phyloP scores from a whole-genome alignment of 371 early-diverging fungal genomes.

The Mortierella sp. region DNA sequence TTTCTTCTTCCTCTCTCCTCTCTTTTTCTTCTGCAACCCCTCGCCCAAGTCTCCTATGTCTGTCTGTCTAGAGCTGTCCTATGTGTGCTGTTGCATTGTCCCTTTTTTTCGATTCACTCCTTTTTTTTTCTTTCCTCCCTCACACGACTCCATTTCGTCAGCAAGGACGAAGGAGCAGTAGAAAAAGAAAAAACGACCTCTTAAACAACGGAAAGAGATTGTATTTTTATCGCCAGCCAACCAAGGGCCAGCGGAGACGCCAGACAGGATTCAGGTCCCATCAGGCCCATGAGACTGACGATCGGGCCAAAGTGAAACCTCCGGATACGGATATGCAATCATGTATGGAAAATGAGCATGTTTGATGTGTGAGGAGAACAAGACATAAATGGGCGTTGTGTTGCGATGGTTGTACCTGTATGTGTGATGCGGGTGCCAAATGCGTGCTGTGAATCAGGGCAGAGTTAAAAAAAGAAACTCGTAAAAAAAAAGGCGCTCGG shows the following conservation, averaged over 20 bases:
- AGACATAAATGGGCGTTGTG: neutral
- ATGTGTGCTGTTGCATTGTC: neutral
- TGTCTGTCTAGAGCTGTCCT: neutral
- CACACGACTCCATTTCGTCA: neutral
- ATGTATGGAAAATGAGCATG: neutral
- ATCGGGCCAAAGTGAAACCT: slow-evolving; percentile 7
- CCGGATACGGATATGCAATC: neutral
- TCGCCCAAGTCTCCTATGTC: neutral
- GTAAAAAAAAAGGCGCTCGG: neutral
- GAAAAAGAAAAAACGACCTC: neutral
- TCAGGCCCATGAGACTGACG: neutral
- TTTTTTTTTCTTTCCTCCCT: neutral
- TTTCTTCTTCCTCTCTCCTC: neutral
- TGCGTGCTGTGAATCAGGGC: neutral
- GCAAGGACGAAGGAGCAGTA: neutral
- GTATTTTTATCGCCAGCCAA: slow-evolving; percentile 1
- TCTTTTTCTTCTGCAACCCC: slow-evolving; percentile 2
- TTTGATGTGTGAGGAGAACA: neutral
- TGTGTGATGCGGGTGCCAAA: neutral
- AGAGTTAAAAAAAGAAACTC: neutral
- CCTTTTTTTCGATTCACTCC: slow-evolving; percentile 3
- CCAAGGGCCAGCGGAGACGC: neutral
- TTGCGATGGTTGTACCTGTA: neutral
- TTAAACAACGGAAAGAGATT: neutral
- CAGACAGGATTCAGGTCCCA: neutral